These are phyloP conservation scores for Neophaeococcomyces aloes DNA, from an alignment of 2,329 filamentous ascomycete species.

Conservation along the genomic window DNA sequence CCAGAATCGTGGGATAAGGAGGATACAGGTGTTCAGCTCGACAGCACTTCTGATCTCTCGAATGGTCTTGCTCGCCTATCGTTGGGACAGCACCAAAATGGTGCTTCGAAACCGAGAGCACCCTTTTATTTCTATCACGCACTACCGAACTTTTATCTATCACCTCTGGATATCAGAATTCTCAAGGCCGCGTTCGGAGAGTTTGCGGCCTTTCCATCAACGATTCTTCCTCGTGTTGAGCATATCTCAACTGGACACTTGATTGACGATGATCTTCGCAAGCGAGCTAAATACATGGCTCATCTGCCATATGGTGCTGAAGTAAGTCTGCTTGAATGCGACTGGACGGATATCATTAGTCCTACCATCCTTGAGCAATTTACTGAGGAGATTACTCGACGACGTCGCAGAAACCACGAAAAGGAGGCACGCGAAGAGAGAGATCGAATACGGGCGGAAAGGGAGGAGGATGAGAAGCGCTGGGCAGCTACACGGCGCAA, in stretches of 20 bases:
- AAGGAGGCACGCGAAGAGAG: conserved; percentile 81
- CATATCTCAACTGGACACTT: conserved; percentile 81
- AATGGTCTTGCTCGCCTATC: conserved; percentile 23
- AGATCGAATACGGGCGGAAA: conserved; percentile 70
- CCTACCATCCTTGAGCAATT: conserved; percentile 66
- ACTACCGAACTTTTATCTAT: conserved; percentile 78
- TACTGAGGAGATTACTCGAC: conserved; percentile 61
- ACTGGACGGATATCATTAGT: conserved; percentile 83
- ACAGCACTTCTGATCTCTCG: conserved; percentile 16
- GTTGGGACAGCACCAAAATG: conserved; percentile 11
- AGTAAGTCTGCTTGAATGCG: conserved; percentile 82
- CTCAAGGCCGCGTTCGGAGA: conserved; percentile 78
- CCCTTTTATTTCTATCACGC: conserved; percentile 74
- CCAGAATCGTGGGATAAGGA: conserved; percentile 14
- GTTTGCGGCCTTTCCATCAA: conserved; percentile 73
- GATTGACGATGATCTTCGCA: conserved; percentile 73
- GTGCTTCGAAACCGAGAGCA: conserved; percentile 12
- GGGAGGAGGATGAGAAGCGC: conserved; percentile 58
- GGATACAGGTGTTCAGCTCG: neutral
- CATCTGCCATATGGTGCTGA: conserved; percentile 87
- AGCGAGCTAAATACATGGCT: conserved; percentile 72
- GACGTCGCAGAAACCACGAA: conserved; percentile 66
- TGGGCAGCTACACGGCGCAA: conserved; percentile 58
- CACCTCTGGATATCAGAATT: conserved; percentile 82
- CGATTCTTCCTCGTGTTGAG: conserved; percentile 75